Evolutionary conservation across 805 yeast genomes (phyloP), one percentile per base, ranked within the genome.

Genomic region (Hanseniaspora nectarophila): DNA sequence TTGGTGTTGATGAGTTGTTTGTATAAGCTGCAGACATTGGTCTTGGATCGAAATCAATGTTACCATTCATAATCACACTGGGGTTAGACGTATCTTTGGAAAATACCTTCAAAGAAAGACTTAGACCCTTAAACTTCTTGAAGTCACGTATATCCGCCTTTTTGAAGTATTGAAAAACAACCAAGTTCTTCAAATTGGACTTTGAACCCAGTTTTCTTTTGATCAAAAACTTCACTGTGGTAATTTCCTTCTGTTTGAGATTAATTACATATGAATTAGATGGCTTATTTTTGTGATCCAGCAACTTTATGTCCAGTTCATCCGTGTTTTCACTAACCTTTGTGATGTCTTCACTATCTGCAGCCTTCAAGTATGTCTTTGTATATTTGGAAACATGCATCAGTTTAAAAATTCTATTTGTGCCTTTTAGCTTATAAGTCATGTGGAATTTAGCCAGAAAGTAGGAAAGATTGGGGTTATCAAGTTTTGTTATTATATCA

Each of bases 101-200:
- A 5, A 23, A 18, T 3, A 49, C 24, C 13, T 20, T 40, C 13
- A 49, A 29, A 10, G 53, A 49, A 6, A 49, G 28, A 23, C 53
- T 49, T 9, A 49, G 16, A 5, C 53, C 53, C 18, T 49, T 49
- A 9, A 49, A 49, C 26, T 49, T 49, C 15, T 49, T 49, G 29
- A 49, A 49, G 7, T 49, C 53, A 4, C 34, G 21, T 15, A 49
- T 24, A 5, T 44, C 43, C 3, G 53, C 53, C 28, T 42, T 49
- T 18, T 42, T 49, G 13, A 49, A 49, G 24, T 49, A 49, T 24
- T 49, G 53, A 20, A 49, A 49, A 8, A 49, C 20, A 5, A 49
- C 53, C 28, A 49, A 16, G 31, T 42, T 44, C 15, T 34, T 49
- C 13, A 49, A 28, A 2, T 33, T 40, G 5, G 51, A 47, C 13